These are phyloP conservation scores for Colletotrichum cordylinicola DNA, from an alignment of 2,329 filamentous ascomycete genomes.

Conservation along the genomic window DNA sequence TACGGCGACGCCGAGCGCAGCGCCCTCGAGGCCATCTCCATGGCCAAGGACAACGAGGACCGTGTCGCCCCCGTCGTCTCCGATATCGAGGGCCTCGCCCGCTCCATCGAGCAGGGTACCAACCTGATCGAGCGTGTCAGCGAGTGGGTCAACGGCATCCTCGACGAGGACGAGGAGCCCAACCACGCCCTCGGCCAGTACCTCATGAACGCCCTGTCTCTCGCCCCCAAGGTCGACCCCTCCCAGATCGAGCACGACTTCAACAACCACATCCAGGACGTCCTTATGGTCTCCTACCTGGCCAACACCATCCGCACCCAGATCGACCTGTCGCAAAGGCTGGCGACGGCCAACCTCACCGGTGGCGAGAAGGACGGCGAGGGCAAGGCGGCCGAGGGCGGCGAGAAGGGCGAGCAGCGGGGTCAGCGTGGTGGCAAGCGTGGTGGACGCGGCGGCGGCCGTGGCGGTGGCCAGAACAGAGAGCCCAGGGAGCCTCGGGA, in stretches of 20 bases:
- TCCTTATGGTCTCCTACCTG: conserved; percentile 96
- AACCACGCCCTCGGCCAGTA: conserved; percentile 94
- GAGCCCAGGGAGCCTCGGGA: conserved; percentile 49
- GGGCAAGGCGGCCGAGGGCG: conserved; percentile 47
- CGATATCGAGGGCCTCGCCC: conserved; percentile 89
- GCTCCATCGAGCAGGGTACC: conserved; percentile 85
- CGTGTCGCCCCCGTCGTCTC: conserved; percentile 77
- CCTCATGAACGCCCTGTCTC: conserved; percentile 88
- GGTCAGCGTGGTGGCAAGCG: conserved; percentile 52
- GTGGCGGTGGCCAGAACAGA: conserved; percentile 51
- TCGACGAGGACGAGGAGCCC: conserved; percentile 91
- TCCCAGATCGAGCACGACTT: conserved; percentile 95
- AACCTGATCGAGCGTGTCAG: conserved; percentile 90
- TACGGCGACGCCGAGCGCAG: conserved; percentile 76
- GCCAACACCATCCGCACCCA: conserved; percentile 99
- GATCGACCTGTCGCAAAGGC: conserved; percentile 94
- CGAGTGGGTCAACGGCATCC: conserved; percentile 89
- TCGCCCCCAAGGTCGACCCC: conserved; percentile 93
- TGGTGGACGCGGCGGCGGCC: conserved; percentile 55
- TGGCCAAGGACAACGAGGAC: conserved; percentile 80
- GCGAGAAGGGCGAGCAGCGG: conserved; percentile 50
- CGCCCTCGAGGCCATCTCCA: conserved; percentile 81
- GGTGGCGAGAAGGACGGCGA: conserved; percentile 56
- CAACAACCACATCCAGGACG: conserved; percentile 99
- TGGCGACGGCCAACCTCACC: conserved; percentile 78